These are phyloP conservation scores for Trametes meyenii DNA, from an alignment of 768 basidiomycete species.

Conservation along the genomic window DNA sequence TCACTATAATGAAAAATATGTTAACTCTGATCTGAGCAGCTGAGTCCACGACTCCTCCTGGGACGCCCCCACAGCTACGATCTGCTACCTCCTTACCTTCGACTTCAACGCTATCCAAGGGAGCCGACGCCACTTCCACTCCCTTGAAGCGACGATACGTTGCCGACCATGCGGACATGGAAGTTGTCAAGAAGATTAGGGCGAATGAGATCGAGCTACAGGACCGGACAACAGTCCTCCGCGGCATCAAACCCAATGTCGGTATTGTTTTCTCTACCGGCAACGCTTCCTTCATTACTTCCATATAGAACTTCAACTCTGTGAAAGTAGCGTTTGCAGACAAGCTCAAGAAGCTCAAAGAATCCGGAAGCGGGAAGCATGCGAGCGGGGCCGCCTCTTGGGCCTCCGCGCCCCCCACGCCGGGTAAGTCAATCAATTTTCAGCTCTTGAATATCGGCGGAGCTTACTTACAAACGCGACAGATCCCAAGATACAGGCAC, in stretches of 20 bases:
- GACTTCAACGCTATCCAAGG: slow-evolving; percentile 21
- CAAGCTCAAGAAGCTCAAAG: slow-evolving; percentile 78
- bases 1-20: not conserved
- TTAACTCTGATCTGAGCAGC: slow-evolving; percentile 47
- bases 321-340: slow-evolving; percentile 69
- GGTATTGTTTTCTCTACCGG: slow-evolving; percentile 31
- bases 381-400: slow-evolving; percentile 47
- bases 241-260: slow-evolving; percentile 85
- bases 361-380: slow-evolving; percentile 42
- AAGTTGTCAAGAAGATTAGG: slow-evolving; percentile 85
- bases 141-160: slow-evolving; percentile 79
- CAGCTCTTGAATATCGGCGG: not conserved
- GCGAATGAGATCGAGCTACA: slow-evolving; percentile 76
- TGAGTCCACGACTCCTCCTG: slow-evolving; percentile 65
- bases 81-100: slow-evolving; percentile 21
- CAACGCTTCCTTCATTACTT: not conserved
- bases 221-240: slow-evolving; percentile 81
- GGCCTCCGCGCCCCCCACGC: slow-evolving; percentile 42
- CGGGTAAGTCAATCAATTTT: slow-evolving; percentile 37
- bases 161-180: slow-evolving; percentile 74
- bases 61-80: slow-evolving; percentile 45
- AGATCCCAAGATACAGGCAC: slow-evolving; percentile 64
- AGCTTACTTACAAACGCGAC: not conserved
- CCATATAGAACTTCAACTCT: slow-evolving; percentile 73
- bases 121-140: slow-evolving; percentile 35